phyloP scores from a whole-genome alignment of 371 early-diverging fungal genomes.

The Mucor velutinosus region DNA sequence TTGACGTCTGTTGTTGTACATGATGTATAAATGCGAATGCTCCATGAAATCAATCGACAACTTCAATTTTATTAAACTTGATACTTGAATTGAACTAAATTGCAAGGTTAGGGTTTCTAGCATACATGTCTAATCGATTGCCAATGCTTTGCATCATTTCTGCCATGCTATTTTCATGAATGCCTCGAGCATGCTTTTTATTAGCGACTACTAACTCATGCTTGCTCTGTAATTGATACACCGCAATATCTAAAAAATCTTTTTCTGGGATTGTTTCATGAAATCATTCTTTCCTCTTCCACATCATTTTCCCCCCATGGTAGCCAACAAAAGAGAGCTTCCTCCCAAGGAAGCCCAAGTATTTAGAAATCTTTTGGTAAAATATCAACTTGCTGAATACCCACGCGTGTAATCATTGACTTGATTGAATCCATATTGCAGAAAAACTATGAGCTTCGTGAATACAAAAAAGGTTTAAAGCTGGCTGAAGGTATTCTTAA shows the following conservation, averaged over 20 bases:
- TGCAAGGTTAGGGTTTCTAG: no score
- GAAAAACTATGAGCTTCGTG: conserved; percentile 93
- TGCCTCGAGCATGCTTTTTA: no score
- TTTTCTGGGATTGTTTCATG: not conserved
- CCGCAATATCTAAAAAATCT: not conserved
- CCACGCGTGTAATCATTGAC: not conserved
- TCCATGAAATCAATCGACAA: no score
- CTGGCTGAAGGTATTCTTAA: conserved; percentile 88
- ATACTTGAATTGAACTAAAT: no score
- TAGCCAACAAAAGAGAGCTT: conserved; percentile 38
- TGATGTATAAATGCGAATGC: no score
- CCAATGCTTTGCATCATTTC: no score
- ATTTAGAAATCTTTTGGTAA: conserved; percentile 80
- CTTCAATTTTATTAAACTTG: no score
- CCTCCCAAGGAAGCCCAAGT: conserved; percentile 79
- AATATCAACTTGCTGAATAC: not conserved
- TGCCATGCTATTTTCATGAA: no score
- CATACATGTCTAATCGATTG: no score
- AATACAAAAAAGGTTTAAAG: conserved; percentile 96
- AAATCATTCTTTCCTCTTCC: conserved; percentile 1
- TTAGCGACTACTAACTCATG: no score
- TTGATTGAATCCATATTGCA: conserved; percentile 23
- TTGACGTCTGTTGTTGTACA: no score
- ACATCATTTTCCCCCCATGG: not conserved
- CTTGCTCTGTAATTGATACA: not conserved